phyloP scores from a whole-genome alignment of 306 rosid genomes.

The Alnus rubra region DNA sequence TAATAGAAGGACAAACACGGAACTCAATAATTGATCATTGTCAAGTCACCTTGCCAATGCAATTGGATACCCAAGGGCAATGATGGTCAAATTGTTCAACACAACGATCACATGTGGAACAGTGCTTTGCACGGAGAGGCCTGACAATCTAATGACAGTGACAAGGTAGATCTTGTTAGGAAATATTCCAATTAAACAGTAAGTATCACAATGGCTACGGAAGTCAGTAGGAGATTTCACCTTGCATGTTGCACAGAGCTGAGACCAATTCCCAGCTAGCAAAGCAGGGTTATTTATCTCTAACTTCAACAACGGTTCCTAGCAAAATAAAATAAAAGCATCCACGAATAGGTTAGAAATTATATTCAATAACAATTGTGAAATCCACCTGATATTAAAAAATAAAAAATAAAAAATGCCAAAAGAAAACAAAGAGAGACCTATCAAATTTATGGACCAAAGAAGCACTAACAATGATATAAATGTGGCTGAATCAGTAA shows the following conservation, averaged over 20 bases:
- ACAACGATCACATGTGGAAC: constrained; percentile 91
- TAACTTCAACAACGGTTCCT: constrained; percentile 94
- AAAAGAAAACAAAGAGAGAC: neutral
- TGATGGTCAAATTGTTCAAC: constrained; percentile 99
- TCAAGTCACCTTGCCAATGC: constrained; percentile 88
- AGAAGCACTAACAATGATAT: neutral
- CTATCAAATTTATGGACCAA: constrained; percentile 1
- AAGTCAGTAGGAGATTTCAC: constrained; percentile 43
- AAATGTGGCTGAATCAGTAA: neutral
- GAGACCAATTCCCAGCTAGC: constrained; percentile 93
- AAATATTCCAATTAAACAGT: neutral
- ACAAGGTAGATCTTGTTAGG: constrained; percentile 6
- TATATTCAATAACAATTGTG: neutral
- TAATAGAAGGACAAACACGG: constrained; percentile 3
- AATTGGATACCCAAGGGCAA: constrained; percentile 99
- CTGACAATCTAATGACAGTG: constrained; percentile 75
- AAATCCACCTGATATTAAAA: neutral
- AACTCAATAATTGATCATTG: constrained; percentile 20
- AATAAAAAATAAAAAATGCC: constrained; percentile 3
- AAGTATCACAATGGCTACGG: constrained; percentile 5
- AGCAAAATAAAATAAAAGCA: constrained; percentile 15
- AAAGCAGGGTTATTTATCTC: constrained; percentile 90
- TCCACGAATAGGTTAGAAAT: constrained; percentile 29
- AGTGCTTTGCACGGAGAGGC: constrained; percentile 99
- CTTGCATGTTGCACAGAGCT: constrained; percentile 87